Evolutionary conservation across 2,329 filamentous ascomycete genomes (phyloP).

Genomic region (Periconia digitata): DNA sequence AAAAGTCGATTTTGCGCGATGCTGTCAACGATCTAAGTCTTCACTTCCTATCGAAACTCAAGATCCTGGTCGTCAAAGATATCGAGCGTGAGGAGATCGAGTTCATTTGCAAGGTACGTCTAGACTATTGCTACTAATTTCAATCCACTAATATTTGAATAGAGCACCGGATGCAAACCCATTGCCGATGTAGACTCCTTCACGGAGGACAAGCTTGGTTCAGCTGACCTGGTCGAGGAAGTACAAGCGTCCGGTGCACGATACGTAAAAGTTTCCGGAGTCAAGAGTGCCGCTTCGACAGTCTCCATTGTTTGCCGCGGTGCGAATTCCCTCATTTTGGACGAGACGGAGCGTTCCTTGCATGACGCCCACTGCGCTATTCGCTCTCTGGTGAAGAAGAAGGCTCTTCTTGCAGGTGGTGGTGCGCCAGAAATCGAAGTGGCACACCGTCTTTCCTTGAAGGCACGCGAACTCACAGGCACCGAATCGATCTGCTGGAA

Average conservation of each 20-base stretch:
- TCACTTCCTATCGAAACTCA: slow-evolving; percentile 96
- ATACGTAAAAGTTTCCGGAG: slow-evolving; percentile 93
- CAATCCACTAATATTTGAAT: slow-evolving; percentile 8
- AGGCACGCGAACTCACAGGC: slow-evolving; percentile 79
- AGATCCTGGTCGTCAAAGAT: slow-evolving; percentile 94
- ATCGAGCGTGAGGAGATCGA: slow-evolving; percentile 98
- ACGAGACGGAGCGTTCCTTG: slow-evolving; percentile 94
- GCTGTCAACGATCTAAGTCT: slow-evolving; percentile 97
- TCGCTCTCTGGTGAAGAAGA: slow-evolving; percentile 97
- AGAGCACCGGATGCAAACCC: slow-evolving; percentile 94
- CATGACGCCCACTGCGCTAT: slow-evolving; percentile 98
- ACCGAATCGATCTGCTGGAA: slow-evolving; percentile 99
- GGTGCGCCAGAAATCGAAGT: slow-evolving; percentile 97
- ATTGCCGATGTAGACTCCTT: slow-evolving; percentile 98
- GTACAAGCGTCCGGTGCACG: slow-evolving; percentile 82
- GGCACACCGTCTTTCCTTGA: slow-evolving; percentile 79
- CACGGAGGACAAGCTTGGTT: slow-evolving; percentile 95
- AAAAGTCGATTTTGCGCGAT: slow-evolving; percentile 97
- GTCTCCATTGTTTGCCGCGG: slow-evolving; percentile 93
- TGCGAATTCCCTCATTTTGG: slow-evolving; percentile 90
- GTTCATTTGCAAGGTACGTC: slow-evolving; percentile 83
- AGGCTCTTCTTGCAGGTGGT: slow-evolving; percentile 95
- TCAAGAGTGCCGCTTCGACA: slow-evolving; percentile 80
- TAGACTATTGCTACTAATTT: not conserved
- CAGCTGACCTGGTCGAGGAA: slow-evolving; percentile 92